Percentiles rank a stretch among this genome's conserved stretches.
Conservation (phyloP, 306 rosid genomes). For the Vigna reflexopilosa region DNA sequence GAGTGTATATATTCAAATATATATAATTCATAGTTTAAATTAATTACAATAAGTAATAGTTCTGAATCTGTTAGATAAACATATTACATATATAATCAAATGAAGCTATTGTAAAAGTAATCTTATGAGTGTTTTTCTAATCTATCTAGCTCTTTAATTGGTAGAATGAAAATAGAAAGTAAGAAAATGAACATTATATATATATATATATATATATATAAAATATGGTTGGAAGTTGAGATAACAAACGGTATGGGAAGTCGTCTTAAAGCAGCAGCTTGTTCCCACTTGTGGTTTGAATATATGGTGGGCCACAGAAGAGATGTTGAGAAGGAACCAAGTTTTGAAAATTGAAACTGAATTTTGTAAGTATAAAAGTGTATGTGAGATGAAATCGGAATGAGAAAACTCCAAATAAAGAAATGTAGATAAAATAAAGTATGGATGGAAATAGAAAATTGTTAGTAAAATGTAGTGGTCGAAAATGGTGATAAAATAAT, state of each 20-base stretch:
- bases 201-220: background rate
- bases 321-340: constrained; percentile 33
- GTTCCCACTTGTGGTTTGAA: constrained; percentile 34
- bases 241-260: constrained; percentile 37
- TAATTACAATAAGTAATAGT: no score
- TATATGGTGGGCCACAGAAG: constrained; percentile 42
- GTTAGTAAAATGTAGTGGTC: constrained; percentile 8
- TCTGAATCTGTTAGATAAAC: no score
- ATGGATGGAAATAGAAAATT: constrained; percentile 28
- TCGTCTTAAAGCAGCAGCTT: constrained; percentile 34
- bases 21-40: no score
- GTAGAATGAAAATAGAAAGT: no score
- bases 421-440: background rate
- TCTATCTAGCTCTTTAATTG: no score
- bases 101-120: no score
- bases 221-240: constrained; percentile 38
- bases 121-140: no score
- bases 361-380: background rate
- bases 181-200: background rate
- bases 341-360: constrained; percentile 27
- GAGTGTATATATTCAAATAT: no score
- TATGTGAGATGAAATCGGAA: background rate
- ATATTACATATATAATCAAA: no score
- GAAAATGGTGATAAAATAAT: constrained; percentile 19
- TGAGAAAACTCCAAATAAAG: background rate